Percentiles rank a stretch among this genome's conserved stretches.
Evolutionary conservation across 2,329 filamentous ascomycete genomes (phyloP).

Genomic region (Penicillium capsulatum): DNA sequence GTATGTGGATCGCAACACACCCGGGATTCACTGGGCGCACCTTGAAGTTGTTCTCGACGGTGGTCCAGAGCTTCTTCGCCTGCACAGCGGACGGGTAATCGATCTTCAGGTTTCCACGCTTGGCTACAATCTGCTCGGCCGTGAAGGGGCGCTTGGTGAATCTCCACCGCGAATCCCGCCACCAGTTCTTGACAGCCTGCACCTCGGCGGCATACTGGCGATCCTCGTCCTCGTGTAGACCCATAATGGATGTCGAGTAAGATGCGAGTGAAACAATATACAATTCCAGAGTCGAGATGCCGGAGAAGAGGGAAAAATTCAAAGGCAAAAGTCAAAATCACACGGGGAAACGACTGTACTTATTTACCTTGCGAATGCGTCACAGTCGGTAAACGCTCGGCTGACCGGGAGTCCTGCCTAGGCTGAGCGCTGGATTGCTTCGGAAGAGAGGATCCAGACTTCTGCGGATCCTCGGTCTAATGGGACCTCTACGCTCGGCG

Average conservation of each 20-base stretch:
- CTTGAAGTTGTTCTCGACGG: constrained; percentile 80
- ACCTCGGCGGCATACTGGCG: constrained; percentile 76
- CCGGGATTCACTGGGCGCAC: constrained; percentile 46
- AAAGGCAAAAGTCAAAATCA: constrained; percentile 10
- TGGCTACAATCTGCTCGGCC: constrained; percentile 93
- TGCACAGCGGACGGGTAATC: constrained; percentile 85
- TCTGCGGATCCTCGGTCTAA: constrained; percentile 40
- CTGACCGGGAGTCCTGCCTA: constrained; percentile 34
- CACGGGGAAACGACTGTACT: constrained; percentile 32
- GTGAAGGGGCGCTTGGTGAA: constrained; percentile 90
- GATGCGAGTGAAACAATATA: constrained; percentile 4
- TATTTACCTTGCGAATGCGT: constrained; percentile 29
- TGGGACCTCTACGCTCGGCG: constrained; percentile 22
- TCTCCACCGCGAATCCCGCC: constrained; percentile 86
- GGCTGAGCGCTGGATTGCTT: constrained; percentile 28
- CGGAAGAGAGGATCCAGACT: constrained; percentile 38
- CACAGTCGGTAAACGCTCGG: constrained; percentile 41
- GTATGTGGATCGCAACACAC: neutral
- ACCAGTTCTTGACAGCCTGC: constrained; percentile 87
- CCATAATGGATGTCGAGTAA: constrained; percentile 29
- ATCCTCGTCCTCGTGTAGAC: constrained; percentile 61
- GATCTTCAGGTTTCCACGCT: constrained; percentile 85
- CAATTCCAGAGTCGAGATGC: neutral
- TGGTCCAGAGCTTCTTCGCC: constrained; percentile 91
- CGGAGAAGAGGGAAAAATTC: constrained; percentile 4